Evolutionary conservation across 345 rosid species (phyloP).

Genomic region (Salix suchowensis): DNA sequence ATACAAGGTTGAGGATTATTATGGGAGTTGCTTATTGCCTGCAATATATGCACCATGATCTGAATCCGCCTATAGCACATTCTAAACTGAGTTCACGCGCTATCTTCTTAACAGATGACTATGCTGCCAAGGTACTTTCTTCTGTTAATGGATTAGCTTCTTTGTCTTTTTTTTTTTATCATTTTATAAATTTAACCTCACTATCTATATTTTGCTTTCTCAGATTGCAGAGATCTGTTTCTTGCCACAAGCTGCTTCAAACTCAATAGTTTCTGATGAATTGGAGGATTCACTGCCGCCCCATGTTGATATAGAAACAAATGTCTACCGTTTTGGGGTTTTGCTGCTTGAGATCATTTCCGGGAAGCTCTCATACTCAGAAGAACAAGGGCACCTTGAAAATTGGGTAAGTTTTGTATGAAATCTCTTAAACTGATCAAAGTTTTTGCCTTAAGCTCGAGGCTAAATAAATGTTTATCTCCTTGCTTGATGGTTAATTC

Average conservation of each 20-base stretch:
- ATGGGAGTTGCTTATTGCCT: conserved; percentile 95
- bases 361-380: conserved; percentile 67
- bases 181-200: not conserved
- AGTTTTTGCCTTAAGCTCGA: not conserved
- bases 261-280: conserved; percentile 31
- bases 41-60: conserved; percentile 83
- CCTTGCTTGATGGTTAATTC: not conserved
- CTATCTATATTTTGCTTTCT: not conserved
- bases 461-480: not conserved
- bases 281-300: conserved; percentile 47
- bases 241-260: conserved; percentile 21
- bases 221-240: conserved; percentile 61
- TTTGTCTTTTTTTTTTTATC: not conserved
- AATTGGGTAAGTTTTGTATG: conserved; percentile 58
- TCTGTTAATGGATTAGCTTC: not conserved
- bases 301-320: conserved; percentile 45
- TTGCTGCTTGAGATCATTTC: conserved; percentile 80
- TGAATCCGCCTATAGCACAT: conserved; percentile 69
- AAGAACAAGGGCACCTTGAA: conserved; percentile 59
- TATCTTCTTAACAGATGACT: conserved; percentile 77
- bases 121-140: conserved; percentile 78
- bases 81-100: conserved; percentile 35
- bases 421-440: not conserved
- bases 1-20: conserved; percentile 67
- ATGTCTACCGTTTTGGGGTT: conserved; percentile 68